Evolutionary conservation across 1,284 basidiomycete genomes (phyloP).

Genomic region (Bjerkandera adusta): DNA sequence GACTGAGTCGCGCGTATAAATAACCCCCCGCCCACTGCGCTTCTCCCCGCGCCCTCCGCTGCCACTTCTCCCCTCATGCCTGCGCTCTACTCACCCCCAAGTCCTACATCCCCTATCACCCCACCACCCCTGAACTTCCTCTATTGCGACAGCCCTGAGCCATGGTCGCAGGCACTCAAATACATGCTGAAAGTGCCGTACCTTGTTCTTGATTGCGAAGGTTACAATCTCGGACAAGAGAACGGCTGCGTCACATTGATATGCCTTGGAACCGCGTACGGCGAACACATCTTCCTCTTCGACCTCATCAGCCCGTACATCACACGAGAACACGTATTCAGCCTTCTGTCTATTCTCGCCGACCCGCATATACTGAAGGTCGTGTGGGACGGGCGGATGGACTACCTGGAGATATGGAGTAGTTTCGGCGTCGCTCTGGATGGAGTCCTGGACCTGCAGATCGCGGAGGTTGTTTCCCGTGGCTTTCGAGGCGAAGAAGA

Average conservation of each 20-base stretch:
- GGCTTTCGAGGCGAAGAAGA: constrained; percentile 33
- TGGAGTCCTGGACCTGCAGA: constrained; percentile 40
- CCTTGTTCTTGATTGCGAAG: constrained; percentile 32
- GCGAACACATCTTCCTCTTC: constrained; percentile 39
- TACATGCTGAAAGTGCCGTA: constrained; percentile 17
- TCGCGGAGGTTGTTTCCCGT: constrained; percentile 34
- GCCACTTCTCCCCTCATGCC: too few relatives aligned
- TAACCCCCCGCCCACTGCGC: too few relatives aligned
- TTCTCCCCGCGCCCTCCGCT: too few relatives aligned
- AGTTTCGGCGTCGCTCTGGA: constrained; percentile 30
- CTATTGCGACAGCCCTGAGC: constrained; percentile 16
- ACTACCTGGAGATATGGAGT: constrained; percentile 36
- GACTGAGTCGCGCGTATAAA: too few relatives aligned
- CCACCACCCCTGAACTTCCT: constrained; percentile 15
- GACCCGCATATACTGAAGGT: constrained; percentile 34
- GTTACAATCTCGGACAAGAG: constrained; percentile 35
- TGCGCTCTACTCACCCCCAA: neutral
- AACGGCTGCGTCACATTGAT: constrained; percentile 40
- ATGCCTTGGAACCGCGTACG: constrained; percentile 38
- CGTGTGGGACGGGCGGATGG: constrained; percentile 46
- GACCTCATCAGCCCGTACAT: constrained; percentile 32
- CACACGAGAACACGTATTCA: constrained; percentile 21
- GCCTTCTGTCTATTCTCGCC: constrained; percentile 29
- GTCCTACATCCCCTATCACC: constrained; percentile 3
- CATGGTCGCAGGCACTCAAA: constrained; percentile 15